Percentiles rank a stretch among this genome's conserved stretches.
These are phyloP conservation scores for Mycena venus DNA, from an alignment of 768 basidiomycete genomes.

Conservation along the genomic window DNA sequence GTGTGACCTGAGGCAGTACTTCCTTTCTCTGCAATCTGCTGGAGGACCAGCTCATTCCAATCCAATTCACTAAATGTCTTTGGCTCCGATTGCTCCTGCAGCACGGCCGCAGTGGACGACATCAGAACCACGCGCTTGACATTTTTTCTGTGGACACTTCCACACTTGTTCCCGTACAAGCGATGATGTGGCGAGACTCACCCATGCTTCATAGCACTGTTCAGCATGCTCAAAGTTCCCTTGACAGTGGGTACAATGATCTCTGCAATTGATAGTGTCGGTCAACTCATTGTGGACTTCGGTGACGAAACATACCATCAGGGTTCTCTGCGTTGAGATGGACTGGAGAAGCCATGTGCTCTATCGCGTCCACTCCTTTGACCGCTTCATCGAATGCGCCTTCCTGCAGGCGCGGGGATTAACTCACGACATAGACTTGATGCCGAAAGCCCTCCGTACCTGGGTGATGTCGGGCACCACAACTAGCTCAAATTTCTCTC, in stretches of 20 bases:
- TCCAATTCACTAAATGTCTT: conserved; percentile 61
- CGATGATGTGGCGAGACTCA: background rate
- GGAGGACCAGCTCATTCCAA: conserved; percentile 70
- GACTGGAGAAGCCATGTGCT: conserved; percentile 78
- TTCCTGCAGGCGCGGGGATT: conserved; percentile 49
- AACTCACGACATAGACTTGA: background rate
- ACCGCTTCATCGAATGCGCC: conserved; percentile 86
- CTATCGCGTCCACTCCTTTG: conserved; percentile 79
- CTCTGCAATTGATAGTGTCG: conserved; percentile 21
- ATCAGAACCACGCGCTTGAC: conserved; percentile 81
- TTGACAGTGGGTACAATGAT: conserved; percentile 51
- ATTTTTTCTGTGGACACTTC: conserved; percentile 41
- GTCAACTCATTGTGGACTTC: background rate
- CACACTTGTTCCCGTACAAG: background rate
- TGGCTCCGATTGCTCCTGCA: conserved; percentile 41
- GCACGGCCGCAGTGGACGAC: conserved; percentile 68
- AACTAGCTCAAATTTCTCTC: conserved; percentile 71
- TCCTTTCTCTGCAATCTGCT: conserved; percentile 63
- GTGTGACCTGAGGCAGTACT: conserved; percentile 50
- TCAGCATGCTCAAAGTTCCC: conserved; percentile 55
- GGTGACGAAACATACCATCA: conserved; percentile 27
- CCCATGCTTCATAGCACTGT: conserved; percentile 47
- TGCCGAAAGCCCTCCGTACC: conserved; percentile 37
- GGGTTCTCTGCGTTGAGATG: conserved; percentile 59
- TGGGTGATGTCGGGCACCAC: conserved; percentile 75